Evolutionary conservation across 768 basidiomycete species (phyloP), one percentile per base, ranked within the genome.

Genomic region (Mycena filopes): DNA sequence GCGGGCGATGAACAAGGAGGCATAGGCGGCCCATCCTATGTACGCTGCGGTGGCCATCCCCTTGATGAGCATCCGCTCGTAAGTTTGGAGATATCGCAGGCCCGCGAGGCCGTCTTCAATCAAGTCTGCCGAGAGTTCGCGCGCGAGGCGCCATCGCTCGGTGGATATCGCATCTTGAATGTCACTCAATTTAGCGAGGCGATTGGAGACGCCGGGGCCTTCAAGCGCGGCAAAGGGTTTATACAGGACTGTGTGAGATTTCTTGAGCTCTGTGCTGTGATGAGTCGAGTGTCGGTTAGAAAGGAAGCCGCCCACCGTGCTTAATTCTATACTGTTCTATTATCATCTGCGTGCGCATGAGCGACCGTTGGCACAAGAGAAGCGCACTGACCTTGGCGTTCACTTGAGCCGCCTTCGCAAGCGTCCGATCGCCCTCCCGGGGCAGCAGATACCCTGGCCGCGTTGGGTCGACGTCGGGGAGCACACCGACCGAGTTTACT

Each of bases 41-140:
- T 96, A 95, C 1, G 92, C 93, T 9, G 83, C 72, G 1, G 84
- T 84, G 54, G 94, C 93, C 66, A 95, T 87, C 3, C 72, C 78
- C 18, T 88, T 86, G 29, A 96, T 89, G 47, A 95, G 76, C 31
- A 86, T 79, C 20, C 92, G 87, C 72, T 96, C 93, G 74, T 95
- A 95, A 73, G 92, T 94, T 75, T 95, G 91, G 6, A 95, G 84
- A 72, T 95, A 95, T 31, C 88, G 87, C 33, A 94, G 76, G 0
- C 93, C 93, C 40, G 80, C 76, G 6, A 94, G 78, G 8, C 84
- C 81, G 13, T 79, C 70, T 38, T 81, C 64, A 47, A 92, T 89
- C 13, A 94, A 80, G 21, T 83, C 75, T 3, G 78, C 73, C 1
- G 90, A 87, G 25, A 75, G 73, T 13, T 73, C 68, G 36, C 89